Conservation (phyloP, 768 basidiomycete genomes). For the Lactifluus rugatus region DNA sequence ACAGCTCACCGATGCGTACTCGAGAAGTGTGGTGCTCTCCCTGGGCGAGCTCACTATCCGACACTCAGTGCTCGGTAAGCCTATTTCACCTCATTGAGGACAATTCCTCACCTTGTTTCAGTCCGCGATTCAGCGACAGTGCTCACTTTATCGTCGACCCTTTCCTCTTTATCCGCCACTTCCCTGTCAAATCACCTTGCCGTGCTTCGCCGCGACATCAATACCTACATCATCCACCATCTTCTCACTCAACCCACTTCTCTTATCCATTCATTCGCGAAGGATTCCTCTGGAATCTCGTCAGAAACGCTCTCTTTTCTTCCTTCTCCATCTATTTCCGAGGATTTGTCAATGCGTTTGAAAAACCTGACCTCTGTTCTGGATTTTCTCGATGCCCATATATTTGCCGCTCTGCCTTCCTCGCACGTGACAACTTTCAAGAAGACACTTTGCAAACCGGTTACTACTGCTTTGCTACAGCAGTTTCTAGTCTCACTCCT, state of each 20-base stretch:
- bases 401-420: slow-evolving; percentile 49
- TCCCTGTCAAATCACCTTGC: slow-evolving; percentile 48
- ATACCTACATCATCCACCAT: slow-evolving; percentile 47
- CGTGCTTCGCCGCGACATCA: slow-evolving; percentile 57
- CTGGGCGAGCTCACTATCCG: slow-evolving; percentile 41
- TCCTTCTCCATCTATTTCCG: slow-evolving; percentile 35
- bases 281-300: slow-evolving; percentile 26
- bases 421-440: slow-evolving; percentile 38
- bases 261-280: slow-evolving; percentile 31
- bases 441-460: slow-evolving; percentile 49
- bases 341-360: slow-evolving; percentile 35
- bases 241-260: slow-evolving; percentile 45
- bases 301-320: slow-evolving; percentile 41
- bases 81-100: slow-evolving; percentile 20
- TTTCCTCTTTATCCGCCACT: slow-evolving; percentile 47
- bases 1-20: slow-evolving; percentile 59
- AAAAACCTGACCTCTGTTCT: slow-evolving; percentile 47
- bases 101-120: slow-evolving; percentile 23
- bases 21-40: slow-evolving; percentile 45
- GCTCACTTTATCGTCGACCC: slow-evolving; percentile 42
- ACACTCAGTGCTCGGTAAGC: slow-evolving; percentile 40
- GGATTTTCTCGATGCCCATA: slow-evolving; percentile 48
- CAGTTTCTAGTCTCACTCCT: slow-evolving; percentile 60
- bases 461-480: slow-evolving; percentile 52
- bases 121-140: slow-evolving; percentile 47